Percentiles rank a stretch among this genome's conserved stretches.
Conservation (phyloP, 371 early-diverging fungal species). For the Batrachochytrium dendrobatidis region DNA sequence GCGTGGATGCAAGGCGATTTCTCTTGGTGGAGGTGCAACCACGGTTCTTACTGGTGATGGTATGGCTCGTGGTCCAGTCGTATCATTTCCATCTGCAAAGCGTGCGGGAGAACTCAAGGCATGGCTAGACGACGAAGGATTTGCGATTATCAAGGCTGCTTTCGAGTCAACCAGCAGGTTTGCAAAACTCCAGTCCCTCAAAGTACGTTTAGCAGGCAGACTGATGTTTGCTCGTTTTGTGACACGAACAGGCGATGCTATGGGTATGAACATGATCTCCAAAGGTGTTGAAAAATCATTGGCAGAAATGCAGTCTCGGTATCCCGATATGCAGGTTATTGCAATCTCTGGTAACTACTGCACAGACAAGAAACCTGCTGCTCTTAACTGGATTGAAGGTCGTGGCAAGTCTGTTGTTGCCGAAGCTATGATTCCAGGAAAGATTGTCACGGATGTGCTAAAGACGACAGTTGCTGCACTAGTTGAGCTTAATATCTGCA, state of each 20-base stretch:
- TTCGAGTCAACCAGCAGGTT: slow-evolving; percentile 89
- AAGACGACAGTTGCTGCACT: slow-evolving; percentile 79
- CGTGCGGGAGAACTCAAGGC: slow-evolving; percentile 63
- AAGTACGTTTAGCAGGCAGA: slow-evolving; percentile 79
- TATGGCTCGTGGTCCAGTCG: slow-evolving; percentile 92
- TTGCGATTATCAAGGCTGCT: slow-evolving; percentile 53
- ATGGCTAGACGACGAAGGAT: slow-evolving; percentile 69
- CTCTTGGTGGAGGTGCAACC: slow-evolving; percentile 78
- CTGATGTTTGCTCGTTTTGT: slow-evolving; percentile 80
- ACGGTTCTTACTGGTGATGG: slow-evolving; percentile 82
- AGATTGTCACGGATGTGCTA: slow-evolving; percentile 70
- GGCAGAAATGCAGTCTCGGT: slow-evolving; percentile 47
- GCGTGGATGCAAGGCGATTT: slow-evolving; percentile 95
- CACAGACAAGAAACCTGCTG: slow-evolving; percentile 96
- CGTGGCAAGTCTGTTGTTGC: slow-evolving; percentile 93
- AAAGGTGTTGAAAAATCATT: slow-evolving; percentile 75
- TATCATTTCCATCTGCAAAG: slow-evolving; percentile 68
- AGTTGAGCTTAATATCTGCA: slow-evolving; percentile 74
- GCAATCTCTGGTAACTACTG: slow-evolving; percentile 91
- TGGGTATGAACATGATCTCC: slow-evolving; percentile 99
- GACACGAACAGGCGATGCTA: slow-evolving; percentile 94
- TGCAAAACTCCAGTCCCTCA: slow-evolving; percentile 69
- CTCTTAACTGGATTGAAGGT: slow-evolving; percentile 96
- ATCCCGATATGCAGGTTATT: slow-evolving; percentile 72
- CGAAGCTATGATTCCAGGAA: slow-evolving; percentile 77